These are phyloP conservation scores for Anthracocystis setariae DNA, from an alignment of 1,284 basidiomycete species.

Conservation along the genomic window DNA sequence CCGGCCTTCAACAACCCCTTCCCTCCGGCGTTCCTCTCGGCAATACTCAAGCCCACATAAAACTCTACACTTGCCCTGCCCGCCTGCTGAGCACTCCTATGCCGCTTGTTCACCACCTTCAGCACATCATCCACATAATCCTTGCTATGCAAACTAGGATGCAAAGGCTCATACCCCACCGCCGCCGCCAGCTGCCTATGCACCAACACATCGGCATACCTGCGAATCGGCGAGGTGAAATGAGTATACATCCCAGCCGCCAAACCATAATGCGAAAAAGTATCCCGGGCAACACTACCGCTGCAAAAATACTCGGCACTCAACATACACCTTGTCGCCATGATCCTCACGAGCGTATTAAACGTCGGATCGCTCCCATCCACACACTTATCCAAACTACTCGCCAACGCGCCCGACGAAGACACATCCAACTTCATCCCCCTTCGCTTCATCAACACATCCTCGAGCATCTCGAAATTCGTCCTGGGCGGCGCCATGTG, in stretches of 20 bases:
- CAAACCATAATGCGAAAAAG: constrained; percentile 95
- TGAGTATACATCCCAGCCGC: constrained; percentile 98
- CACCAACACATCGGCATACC: constrained; percentile 81
- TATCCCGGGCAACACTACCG: constrained; percentile 88
- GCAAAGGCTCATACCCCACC: constrained; percentile 84
- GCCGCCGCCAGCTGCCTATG: constrained; percentile 93
- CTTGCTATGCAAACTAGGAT: constrained; percentile 87
- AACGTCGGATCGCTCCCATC: constrained; percentile 77
- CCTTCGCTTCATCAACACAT: constrained; percentile 87
- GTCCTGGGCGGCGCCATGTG: constrained; percentile 90
- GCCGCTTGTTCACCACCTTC: constrained; percentile 87
- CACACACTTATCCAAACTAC: constrained; percentile 85
- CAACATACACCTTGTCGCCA: constrained; percentile 98
- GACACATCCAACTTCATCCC: constrained; percentile 89
- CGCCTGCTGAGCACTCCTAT: constrained; percentile 96
- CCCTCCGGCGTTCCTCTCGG: constrained; percentile 67
- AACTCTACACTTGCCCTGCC: constrained; percentile 95
- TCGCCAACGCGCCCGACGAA: constrained; percentile 88
- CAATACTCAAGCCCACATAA: constrained; percentile 89
- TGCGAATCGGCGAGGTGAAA: constrained; percentile 75
- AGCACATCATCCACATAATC: constrained; percentile 86
- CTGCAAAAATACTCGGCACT: constrained; percentile 98
- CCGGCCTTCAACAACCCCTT: constrained; percentile 44
- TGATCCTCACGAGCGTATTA: constrained; percentile 97
- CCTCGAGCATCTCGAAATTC: constrained; percentile 95